Percentiles rank a stretch among this genome's conserved stretches.
Evolutionary conservation across 2,329 filamentous ascomycete genomes (phyloP).

Genomic region (Venturia oleaginea): DNA sequence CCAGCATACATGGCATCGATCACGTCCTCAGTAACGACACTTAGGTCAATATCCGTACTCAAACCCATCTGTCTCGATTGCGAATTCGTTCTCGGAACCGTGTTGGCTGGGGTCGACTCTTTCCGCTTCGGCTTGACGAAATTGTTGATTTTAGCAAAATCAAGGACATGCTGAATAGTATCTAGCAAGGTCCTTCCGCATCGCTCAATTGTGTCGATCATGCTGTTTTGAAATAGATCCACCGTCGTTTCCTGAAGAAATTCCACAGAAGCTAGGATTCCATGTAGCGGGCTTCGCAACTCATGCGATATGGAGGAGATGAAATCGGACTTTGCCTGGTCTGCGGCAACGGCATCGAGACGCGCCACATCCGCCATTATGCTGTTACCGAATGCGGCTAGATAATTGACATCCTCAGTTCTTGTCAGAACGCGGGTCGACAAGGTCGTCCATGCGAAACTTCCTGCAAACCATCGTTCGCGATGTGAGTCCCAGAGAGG

Average conservation of each 20-base stretch:
- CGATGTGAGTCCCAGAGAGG: constrained; percentile 6
- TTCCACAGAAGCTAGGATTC: constrained; percentile 19
- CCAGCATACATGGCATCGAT: constrained; percentile 10
- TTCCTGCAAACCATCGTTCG: background rate
- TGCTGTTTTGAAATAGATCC: constrained; percentile 19
- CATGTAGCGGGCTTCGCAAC: constrained; percentile 21
- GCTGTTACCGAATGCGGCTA: constrained; percentile 44
- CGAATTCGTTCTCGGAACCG: background rate
- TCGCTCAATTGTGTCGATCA: constrained; percentile 29
- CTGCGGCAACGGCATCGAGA: constrained; percentile 40
- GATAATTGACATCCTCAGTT: constrained; percentile 42
- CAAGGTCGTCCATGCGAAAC: constrained; percentile 22
- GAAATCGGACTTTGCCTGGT: constrained; percentile 31
- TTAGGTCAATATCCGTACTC: constrained; percentile 6
- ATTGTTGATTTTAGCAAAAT: constrained; percentile 16
- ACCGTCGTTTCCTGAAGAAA: constrained; percentile 13
- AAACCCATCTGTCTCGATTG: background rate
- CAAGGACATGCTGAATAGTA: constrained; percentile 31
- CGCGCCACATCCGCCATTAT: constrained; percentile 49
- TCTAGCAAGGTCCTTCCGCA: constrained; percentile 35
- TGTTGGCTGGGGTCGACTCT: constrained; percentile 16
- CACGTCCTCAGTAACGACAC: constrained; percentile 9
- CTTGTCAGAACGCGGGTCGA: constrained; percentile 36
- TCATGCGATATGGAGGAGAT: constrained; percentile 35
- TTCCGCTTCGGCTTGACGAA: constrained; percentile 12